A percentile compares a stretch with the other conserved stretches of the same genome.
Evolutionary conservation across 805 yeast species (phyloP).

Genomic region (Yamadazyma scolyti): DNA sequence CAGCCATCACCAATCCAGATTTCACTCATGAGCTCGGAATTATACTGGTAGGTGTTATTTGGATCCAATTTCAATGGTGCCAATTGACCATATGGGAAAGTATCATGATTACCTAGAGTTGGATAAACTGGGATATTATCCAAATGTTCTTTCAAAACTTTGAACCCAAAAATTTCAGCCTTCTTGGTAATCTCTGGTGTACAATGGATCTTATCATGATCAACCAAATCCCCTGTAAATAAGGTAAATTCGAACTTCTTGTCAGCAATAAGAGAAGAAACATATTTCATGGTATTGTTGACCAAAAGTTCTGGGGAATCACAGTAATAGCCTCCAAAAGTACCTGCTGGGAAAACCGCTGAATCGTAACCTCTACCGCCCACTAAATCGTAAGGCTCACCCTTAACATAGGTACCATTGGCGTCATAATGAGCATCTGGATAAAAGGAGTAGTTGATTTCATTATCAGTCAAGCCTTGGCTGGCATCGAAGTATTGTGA

Average conservation of each 20-base stretch:
- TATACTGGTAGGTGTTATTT: slow-evolving; percentile 32
- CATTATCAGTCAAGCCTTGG: slow-evolving; percentile 3
- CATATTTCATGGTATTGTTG: slow-evolving; percentile 48
- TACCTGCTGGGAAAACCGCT: slow-evolving; percentile 46
- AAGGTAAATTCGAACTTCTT: slow-evolving; percentile 55
- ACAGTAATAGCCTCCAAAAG: slow-evolving; percentile 60
- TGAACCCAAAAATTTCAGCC: slow-evolving; percentile 68
- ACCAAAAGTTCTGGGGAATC: slow-evolving; percentile 64
- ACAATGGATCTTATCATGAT: slow-evolving; percentile 54
- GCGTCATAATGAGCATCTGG: slow-evolving; percentile 25
- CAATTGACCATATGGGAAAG: slow-evolving; percentile 68
- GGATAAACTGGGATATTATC: slow-evolving; percentile 56
- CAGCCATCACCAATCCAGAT: slow-evolving; percentile 36
- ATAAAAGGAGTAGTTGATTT: slow-evolving; percentile 12
- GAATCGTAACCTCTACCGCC: slow-evolving; percentile 16
- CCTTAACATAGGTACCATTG: slow-evolving; percentile 22
- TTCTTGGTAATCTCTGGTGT: slow-evolving; percentile 62
- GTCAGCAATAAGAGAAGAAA: slow-evolving; percentile 11
- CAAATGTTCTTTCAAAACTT: slow-evolving; percentile 51
- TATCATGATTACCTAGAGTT: slow-evolving; percentile 68
- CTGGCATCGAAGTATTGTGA: slow-evolving; percentile 17
- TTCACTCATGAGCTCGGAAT: slow-evolving; percentile 33
- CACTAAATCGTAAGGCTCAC: slow-evolving; percentile 32
- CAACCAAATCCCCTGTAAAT: slow-evolving; percentile 74
- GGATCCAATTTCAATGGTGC: slow-evolving; percentile 42